Percentiles rank a stretch among this genome's conserved stretches.
phyloP scores from a whole-genome alignment of 768 basidiomycete species.

The Agaricus sinodeliciosus region DNA sequence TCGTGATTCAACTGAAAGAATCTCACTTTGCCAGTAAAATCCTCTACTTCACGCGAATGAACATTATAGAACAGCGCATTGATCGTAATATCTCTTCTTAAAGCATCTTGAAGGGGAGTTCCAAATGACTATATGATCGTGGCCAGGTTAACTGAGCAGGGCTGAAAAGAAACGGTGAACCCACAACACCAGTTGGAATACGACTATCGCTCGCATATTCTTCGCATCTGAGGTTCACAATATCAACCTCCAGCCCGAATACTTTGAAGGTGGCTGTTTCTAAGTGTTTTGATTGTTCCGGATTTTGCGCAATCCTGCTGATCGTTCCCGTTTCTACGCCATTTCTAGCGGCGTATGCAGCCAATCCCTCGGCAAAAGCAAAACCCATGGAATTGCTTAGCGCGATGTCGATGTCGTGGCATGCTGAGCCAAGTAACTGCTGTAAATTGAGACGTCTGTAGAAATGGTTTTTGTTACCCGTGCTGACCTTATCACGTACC shows the following conservation, averaged over 20 bases:
- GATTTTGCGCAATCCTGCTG: constrained; percentile 86
- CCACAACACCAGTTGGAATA: constrained; percentile 82
- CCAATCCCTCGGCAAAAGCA: constrained; percentile 77
- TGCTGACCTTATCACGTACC: constrained; percentile 91
- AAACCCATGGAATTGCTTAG: constrained; percentile 86
- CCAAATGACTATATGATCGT: constrained; percentile 64
- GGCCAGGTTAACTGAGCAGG: not conserved
- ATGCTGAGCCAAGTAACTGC: constrained; percentile 74
- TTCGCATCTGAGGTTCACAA: constrained; percentile 91
- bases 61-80: constrained; percentile 97
- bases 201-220: constrained; percentile 83
- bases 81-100: constrained; percentile 89
- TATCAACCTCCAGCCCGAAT: constrained; percentile 79
- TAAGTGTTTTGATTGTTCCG: constrained; percentile 96
- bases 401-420: constrained; percentile 93
- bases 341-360: constrained; percentile 49
- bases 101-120: constrained; percentile 86
- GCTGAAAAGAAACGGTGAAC: constrained; percentile 19
- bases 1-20: not conserved
- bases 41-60: constrained; percentile 79
- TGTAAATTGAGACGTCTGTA: constrained; percentile 1
- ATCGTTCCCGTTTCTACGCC: constrained; percentile 52
- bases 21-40: constrained; percentile 70
- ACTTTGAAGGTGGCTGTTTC: constrained; percentile 88
- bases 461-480: not conserved